Conservation (phyloP, 164 flowering plant genomes). For the Protea cynaroides region DNA sequence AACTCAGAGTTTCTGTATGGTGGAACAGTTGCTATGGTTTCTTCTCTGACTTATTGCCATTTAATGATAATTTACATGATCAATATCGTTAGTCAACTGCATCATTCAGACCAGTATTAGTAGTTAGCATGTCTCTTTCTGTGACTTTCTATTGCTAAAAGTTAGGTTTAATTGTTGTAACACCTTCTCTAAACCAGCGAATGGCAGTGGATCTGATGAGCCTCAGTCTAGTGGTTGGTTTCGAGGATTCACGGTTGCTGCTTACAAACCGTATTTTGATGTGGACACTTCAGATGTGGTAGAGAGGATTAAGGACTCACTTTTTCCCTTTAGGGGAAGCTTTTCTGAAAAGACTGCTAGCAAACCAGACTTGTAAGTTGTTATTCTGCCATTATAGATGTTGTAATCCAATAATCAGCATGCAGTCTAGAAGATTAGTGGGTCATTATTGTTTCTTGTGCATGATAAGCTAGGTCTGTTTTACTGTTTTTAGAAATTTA, state of each 20-base stretch:
- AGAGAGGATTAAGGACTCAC: slow-evolving; percentile 86
- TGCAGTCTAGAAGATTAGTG: not conserved
- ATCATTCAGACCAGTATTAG: not conserved
- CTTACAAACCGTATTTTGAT: slow-evolving; percentile 92
- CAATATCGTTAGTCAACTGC: not conserved
- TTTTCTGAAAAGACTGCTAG: slow-evolving; percentile 72
- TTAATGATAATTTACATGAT: not conserved
- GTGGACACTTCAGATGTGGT: slow-evolving; percentile 94
- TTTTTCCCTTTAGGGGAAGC: slow-evolving; percentile 79
- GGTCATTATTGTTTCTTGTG: too few relatives aligned
- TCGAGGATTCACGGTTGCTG: slow-evolving; percentile 50
- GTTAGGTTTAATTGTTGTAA: slow-evolving; percentile 25
- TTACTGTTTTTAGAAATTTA: too few relatives aligned
- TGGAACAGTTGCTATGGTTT: too few relatives aligned
- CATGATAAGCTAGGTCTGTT: too few relatives aligned
- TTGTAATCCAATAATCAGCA: not conserved
- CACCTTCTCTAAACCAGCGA: slow-evolving; percentile 70
- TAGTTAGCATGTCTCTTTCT: not conserved
- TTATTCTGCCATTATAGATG: not conserved
- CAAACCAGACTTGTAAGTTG: slow-evolving; percentile 87
- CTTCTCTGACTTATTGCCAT: not conserved
- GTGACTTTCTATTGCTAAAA: not conserved
- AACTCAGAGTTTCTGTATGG: too few relatives aligned
- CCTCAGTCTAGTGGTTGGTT: slow-evolving; percentile 80
- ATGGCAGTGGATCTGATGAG: slow-evolving; percentile 50